Conservation (phyloP, 768 basidiomycete species). For the Tremella yokohamensis region DNA sequence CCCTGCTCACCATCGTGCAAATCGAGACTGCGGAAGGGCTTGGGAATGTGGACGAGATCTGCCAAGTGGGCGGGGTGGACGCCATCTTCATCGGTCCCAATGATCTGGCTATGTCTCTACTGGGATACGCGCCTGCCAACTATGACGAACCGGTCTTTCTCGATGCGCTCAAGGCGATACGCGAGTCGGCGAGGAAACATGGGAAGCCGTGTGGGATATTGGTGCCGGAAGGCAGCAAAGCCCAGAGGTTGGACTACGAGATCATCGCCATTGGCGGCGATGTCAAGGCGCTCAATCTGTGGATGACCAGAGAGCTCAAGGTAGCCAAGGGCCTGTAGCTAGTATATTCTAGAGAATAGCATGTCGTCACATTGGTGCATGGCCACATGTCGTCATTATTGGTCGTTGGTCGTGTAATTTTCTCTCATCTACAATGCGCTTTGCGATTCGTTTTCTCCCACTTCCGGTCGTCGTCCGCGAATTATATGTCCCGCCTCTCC, state of each 20-base stretch:
- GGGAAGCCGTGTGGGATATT: slow-evolving; percentile 18
- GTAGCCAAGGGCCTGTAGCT: no score
- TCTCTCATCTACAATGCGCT: no score
- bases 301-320: slow-evolving; percentile 7
- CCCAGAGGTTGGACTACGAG: slow-evolving; percentile 19
- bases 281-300: slow-evolving; percentile 27
- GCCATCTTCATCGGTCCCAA: slow-evolving; percentile 39
- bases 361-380: no score
- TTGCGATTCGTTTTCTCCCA: no score
- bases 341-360: no score
- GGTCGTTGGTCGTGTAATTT: no score
- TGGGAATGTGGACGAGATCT: slow-evolving; percentile 60
- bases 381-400: no score
- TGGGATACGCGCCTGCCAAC: slow-evolving; percentile 22
- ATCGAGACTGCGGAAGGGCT: slow-evolving; percentile 64
- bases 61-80: slow-evolving; percentile 56
- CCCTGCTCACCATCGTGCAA: slow-evolving; percentile 61
- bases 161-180: slow-evolving; percentile 24
- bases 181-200: slow-evolving; percentile 12
- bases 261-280: slow-evolving; percentile 29
- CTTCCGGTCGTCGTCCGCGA: no score
- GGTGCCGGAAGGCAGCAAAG: slow-evolving; percentile 14
- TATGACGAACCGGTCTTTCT: slow-evolving; percentile 22
- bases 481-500: no score
- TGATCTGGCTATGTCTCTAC: slow-evolving; percentile 29